Percentiles rank a stretch among this genome's conserved stretches.
Evolutionary conservation across 495 filamentous ascomycete genomes (phyloP).

Genomic region (Astrothelium subdiscretum): DNA sequence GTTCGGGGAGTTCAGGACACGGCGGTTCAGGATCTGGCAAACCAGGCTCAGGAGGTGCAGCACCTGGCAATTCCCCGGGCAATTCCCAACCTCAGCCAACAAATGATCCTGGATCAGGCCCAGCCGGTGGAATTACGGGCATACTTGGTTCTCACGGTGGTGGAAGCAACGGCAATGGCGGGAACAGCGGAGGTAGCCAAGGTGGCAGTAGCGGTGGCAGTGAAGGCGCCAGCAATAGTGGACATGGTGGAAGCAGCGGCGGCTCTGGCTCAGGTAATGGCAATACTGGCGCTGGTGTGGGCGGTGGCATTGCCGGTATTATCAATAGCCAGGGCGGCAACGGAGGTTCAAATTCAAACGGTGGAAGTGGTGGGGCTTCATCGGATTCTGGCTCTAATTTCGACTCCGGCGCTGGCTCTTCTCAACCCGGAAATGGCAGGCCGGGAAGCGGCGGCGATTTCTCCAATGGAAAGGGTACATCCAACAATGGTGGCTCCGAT

Average conservation of each 20-base stretch:
- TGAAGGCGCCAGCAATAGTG: not conserved
- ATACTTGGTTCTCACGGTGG: not conserved
- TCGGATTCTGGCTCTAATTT: not conserved
- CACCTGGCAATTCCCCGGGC: not conserved
- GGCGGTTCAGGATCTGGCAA: not conserved
- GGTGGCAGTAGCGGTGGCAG: not conserved
- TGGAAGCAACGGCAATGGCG: not conserved
- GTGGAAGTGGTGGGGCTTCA: too few species aligned
- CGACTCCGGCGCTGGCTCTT: not conserved
- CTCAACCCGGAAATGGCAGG: not conserved
- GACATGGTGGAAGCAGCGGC: not conserved
- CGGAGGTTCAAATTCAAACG: not conserved
- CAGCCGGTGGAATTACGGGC: not conserved
- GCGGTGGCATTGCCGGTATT: not conserved
- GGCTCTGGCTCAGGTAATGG: not conserved
- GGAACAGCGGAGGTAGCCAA: not conserved
- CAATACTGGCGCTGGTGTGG: not conserved
- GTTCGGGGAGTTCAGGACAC: not conserved
- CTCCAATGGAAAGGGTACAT: not conserved
- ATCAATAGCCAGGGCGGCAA: not conserved
- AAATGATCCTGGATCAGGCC: not conserved
- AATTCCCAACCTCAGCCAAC: not conserved
- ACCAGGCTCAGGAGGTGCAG: not conserved
- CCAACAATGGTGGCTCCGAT: not conserved
- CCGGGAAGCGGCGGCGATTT: not conserved